Evolutionary conservation across 257 asterid genomes (phyloP).

Genomic region (Ajuga chamaepitys): DNA sequence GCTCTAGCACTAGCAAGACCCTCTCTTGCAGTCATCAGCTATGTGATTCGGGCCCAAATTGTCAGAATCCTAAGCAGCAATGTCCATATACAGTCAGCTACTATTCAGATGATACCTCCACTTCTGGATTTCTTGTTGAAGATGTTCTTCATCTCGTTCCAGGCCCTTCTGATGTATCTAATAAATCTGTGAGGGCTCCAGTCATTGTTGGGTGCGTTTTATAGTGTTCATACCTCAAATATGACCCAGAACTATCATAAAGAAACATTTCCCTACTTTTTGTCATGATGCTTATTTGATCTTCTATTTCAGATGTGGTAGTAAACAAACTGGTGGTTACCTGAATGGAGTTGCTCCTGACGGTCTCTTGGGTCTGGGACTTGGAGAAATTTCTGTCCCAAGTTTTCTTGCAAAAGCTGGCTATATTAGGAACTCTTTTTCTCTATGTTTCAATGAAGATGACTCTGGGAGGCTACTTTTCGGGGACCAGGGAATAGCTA

Average conservation of each 20-base stretch:
- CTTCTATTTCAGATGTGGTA: conserved; percentile 62
- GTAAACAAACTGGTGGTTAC: conserved; percentile 82
- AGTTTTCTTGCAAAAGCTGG: conserved; percentile 79
- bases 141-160: conserved; percentile 73
- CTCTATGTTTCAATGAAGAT: conserved; percentile 70
- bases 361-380: conserved; percentile 90
- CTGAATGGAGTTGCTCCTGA: conserved; percentile 85
- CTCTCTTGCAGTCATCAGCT: conserved; percentile 62
- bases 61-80: conserved; percentile 47
- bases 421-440: conserved; percentile 47
- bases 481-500: conserved; percentile 66
- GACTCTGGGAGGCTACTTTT: conserved; percentile 73
- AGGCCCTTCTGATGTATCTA: conserved; percentile 29
- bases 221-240: not conserved
- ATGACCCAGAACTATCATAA: not conserved
- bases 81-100: conserved; percentile 65
- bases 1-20: conserved; percentile 60
- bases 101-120: conserved; percentile 59
- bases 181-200: conserved; percentile 53
- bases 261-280: not conserved
- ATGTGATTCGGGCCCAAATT: conserved; percentile 50
- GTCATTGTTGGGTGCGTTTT: conserved; percentile 57
- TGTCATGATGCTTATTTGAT: conserved; percentile 4
- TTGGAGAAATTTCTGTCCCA: conserved; percentile 79
- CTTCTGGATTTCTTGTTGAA: conserved; percentile 75